These are phyloP conservation scores for Pseudocercospora fuligena DNA, from an alignment of 2,329 filamentous ascomycete species.

Conservation along the genomic window DNA sequence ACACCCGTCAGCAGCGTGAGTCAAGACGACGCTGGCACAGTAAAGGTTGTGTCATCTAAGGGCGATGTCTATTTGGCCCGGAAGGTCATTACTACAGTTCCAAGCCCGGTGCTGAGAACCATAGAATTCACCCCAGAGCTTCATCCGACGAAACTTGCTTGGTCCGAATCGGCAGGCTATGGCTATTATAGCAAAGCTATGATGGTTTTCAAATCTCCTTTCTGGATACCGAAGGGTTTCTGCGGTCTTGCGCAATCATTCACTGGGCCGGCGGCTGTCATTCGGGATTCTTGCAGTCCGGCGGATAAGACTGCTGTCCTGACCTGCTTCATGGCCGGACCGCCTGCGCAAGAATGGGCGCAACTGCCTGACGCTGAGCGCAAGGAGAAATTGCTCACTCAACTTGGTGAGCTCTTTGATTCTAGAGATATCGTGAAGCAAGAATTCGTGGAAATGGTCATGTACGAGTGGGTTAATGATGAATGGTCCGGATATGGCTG, in stretches of 20 bases:
- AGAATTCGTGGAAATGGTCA: not conserved
- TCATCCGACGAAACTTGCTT: not conserved
- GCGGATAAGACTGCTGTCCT: slow-evolving; percentile 9
- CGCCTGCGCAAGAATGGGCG: slow-evolving; percentile 9
- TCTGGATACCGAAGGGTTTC: slow-evolving; percentile 11
- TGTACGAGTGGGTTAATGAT: not conserved
- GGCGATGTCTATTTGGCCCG: not conserved
- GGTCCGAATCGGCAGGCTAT: not conserved
- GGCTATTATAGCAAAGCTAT: slow-evolving; percentile 19
- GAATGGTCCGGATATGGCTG: not conserved
- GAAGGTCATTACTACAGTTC: slow-evolving; percentile 12
- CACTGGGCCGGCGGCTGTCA: not conserved
- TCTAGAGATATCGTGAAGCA: not conserved
- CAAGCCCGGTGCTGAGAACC: slow-evolving; percentile 11
- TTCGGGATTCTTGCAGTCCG: slow-evolving; percentile 13
- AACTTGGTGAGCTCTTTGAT: slow-evolving; percentile 9
- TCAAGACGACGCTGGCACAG: not conserved
- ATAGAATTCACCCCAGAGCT: slow-evolving; percentile 11
- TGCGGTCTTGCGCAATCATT: slow-evolving; percentile 17
- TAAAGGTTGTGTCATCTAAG: not conserved
- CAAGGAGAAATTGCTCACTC: slow-evolving; percentile 8
- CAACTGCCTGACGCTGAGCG: slow-evolving; percentile 13
- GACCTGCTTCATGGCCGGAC: slow-evolving; percentile 16
- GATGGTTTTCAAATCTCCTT: slow-evolving; percentile 11
- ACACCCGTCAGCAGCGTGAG: slow-evolving; percentile 26